Evolutionary conservation across 1,139 yeast genomes (phyloP).

Genomic region (Yamadazyma sp.): DNA sequence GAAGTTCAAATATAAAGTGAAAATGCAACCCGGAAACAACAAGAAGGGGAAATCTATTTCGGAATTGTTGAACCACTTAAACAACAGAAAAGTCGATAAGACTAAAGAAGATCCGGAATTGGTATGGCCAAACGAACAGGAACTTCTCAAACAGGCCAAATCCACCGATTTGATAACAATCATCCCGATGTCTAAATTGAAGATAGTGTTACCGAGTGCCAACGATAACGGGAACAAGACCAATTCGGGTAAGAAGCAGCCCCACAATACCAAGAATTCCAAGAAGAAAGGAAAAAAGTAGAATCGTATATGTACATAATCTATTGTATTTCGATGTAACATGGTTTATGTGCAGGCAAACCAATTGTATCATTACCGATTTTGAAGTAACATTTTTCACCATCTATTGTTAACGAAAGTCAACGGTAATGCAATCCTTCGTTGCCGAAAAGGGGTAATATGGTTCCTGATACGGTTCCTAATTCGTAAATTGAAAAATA

Average conservation of each 20-base stretch:
- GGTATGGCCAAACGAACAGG: slow-evolving; percentile 76
- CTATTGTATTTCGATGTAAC: not conserved
- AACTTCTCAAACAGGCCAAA: slow-evolving; percentile 55
- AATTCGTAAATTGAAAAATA: too few species aligned
- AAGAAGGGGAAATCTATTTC: slow-evolving; percentile 86
- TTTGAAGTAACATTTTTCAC: not conserved
- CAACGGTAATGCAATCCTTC: too few species aligned
- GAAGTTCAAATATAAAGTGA: slow-evolving; percentile 78
- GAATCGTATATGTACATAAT: not conserved
- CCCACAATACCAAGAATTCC: slow-evolving; percentile 8
- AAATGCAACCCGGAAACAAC: slow-evolving; percentile 80
- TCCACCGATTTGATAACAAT: slow-evolving; percentile 45
- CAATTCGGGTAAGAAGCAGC: slow-evolving; percentile 1
- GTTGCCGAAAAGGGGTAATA: too few species aligned
- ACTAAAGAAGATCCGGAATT: slow-evolving; percentile 48
- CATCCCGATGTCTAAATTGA: slow-evolving; percentile 41
- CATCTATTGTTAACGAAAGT: too few species aligned
- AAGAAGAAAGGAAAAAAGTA: slow-evolving; percentile 9
- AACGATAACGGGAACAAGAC: slow-evolving; percentile 17
- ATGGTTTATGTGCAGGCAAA: not conserved
- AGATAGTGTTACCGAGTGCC: slow-evolving; percentile 31
- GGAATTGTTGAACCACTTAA: slow-evolving; percentile 64
- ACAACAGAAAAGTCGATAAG: slow-evolving; percentile 54
- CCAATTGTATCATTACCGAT: not conserved
- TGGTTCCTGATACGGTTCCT: too few species aligned